Evolutionary conservation across 768 basidiomycete species (phyloP).

Genomic region (Trametes cinnabarina): DNA sequence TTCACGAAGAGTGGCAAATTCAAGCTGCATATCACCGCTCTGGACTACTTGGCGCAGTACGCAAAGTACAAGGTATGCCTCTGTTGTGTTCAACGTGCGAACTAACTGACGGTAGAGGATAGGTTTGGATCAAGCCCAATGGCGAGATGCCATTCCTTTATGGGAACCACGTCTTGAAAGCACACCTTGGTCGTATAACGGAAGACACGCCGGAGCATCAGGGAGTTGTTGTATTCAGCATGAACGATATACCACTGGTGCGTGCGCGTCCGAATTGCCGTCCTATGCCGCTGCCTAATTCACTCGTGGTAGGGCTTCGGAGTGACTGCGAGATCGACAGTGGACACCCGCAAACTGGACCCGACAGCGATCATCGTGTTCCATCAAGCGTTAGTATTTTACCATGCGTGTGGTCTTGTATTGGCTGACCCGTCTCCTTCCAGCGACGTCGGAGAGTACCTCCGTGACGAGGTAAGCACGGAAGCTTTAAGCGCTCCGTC

Average conservation of each 20-base stretch:
- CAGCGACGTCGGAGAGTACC: constrained; percentile 97
- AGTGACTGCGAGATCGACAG: constrained; percentile 91
- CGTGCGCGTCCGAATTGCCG: constrained; percentile 25
- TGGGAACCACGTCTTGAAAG: constrained; percentile 97
- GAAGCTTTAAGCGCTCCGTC: background rate
- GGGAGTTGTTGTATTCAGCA: constrained; percentile 94
- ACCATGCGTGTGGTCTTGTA: background rate
- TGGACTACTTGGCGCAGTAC: constrained; percentile 93
- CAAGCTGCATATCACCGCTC: constrained; percentile 90
- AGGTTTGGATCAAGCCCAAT: constrained; percentile 99
- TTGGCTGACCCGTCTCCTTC: constrained; percentile 3
- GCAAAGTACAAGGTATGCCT: constrained; percentile 90
- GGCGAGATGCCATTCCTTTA: constrained; percentile 99
- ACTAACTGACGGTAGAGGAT: background rate
- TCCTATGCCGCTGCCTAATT: background rate
- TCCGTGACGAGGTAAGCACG: constrained; percentile 83
- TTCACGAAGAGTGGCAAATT: constrained; percentile 98
- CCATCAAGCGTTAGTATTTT: constrained; percentile 83
- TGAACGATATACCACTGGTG: constrained; percentile 93
- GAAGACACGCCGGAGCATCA: constrained; percentile 99
- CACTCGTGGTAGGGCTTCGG: constrained; percentile 79
- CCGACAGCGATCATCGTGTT: constrained; percentile 97
- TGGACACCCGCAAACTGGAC: constrained; percentile 95
- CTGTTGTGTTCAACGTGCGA: too few relatives aligned
- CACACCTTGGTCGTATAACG: constrained; percentile 97